Base-by-base conservation (phyloP, 2,329 filamentous ascomycete species). In the Penicillium sclerotigenum region DNA sequence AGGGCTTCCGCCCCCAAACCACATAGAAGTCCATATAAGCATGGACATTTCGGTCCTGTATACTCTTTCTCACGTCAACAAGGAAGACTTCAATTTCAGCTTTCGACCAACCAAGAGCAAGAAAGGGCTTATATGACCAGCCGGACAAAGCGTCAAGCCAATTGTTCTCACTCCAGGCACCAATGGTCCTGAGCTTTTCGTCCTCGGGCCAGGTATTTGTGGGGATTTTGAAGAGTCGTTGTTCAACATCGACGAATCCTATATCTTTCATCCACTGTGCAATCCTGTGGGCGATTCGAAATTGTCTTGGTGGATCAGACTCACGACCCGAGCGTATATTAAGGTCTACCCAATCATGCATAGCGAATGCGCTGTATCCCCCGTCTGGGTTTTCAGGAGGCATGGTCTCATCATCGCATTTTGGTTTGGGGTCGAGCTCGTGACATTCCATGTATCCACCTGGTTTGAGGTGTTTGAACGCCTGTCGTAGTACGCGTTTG, bases 161-260 rank as follows among this genome's bases (percentile, higher is more conserved):
- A 56, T 81, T 80, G 33, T 67, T 70, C 57, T 79, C 73, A 60
- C 73, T 79, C 72, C 77, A 82, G 8, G 71, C 69, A n/a, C 81
- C 81, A 16, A 82, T 71, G 43, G 75, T 66, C 54, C 77, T 81
- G 34, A 78, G 64, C 14, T 75, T 72, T 10, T 74, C 71, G 53
- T 83, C 79, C 46, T 71, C 72, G 0, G 80, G 77, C 81, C 81
- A 83, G 3, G 74, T 68, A 48, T 81, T 81, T 29, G 79, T 72
- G 0, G 81, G 80, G 7, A 86, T 74, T 67, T 82, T 84, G 60
- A 75, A 77, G 14, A 80, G 66, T 33, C 76, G 74, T 59, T 83
- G 79, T 45, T 81, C 73, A 11, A 87, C 77, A 52, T 86, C 81
- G 3, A 80, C 75, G 55, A 84, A 86, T 0, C 84, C 84, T 1